Evolutionary conservation across 1,284 basidiomycete species (phyloP).

Genomic region (Schizopora paradoxa): DNA sequence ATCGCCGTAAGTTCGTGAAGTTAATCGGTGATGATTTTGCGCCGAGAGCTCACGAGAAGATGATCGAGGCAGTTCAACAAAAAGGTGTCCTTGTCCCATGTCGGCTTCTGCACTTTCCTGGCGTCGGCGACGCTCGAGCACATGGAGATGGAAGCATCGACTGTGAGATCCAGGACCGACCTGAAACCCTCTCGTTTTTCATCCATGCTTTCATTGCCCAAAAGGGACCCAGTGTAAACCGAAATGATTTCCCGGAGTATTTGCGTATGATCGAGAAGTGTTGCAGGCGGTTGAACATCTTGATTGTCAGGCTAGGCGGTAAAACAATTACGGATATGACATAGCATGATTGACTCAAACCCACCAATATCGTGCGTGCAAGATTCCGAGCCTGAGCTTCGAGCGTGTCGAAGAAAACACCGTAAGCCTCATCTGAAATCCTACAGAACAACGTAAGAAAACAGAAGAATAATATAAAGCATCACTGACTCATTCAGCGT

Average conservation of each 20-base stretch:
- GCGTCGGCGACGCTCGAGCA: constrained; percentile 66
- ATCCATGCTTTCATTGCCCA: constrained; percentile 50
- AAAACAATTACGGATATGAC: neutral
- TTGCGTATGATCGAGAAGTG: constrained; percentile 76
- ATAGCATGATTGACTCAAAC: constrained; percentile 22
- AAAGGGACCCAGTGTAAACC: constrained; percentile 80
- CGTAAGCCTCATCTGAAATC: constrained; percentile 75
- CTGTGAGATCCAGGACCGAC: constrained; percentile 71
- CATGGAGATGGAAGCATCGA: constrained; percentile 80
- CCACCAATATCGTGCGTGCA: constrained; percentile 64
- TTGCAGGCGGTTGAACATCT: constrained; percentile 70
- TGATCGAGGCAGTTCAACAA: constrained; percentile 82
- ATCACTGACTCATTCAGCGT: constrained; percentile 74
- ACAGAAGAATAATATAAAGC: neutral
- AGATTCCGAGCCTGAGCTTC: constrained; percentile 76
- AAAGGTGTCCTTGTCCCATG: constrained; percentile 80
- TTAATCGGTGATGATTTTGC: neutral
- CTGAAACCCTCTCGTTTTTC: constrained; percentile 54
- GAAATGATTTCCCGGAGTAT: constrained; percentile 83
- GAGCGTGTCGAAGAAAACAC: constrained; percentile 82
- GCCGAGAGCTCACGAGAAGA: constrained; percentile 49
- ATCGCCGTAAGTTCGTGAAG: neutral
- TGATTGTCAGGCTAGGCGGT: constrained; percentile 62
- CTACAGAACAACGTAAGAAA: constrained; percentile 34
- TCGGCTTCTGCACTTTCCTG: constrained; percentile 45